Conservation (phyloP, 2,329 filamentous ascomycete genomes). For the Trichophyton mentagrophytes region DNA sequence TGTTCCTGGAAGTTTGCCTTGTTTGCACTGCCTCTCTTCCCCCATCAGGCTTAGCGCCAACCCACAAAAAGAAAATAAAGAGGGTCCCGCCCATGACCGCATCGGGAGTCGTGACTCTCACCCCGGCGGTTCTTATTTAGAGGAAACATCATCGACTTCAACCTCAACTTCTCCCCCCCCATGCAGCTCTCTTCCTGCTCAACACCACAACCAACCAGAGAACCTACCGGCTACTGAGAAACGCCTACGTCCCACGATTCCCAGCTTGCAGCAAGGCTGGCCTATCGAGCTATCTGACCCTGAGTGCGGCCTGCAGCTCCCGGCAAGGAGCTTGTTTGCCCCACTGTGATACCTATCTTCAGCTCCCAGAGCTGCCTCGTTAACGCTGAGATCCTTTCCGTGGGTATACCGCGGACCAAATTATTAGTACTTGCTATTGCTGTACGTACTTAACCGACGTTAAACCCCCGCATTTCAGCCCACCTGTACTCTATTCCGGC, state of each 20-base stretch:
- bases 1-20: slow-evolving; percentile 7
- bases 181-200: neutral
- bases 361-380: neutral
- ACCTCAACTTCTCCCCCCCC: neutral
- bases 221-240: neutral
- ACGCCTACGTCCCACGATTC: neutral
- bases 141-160: neutral
- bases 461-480: neutral
- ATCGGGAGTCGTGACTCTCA: neutral
- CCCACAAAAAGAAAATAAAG: neutral
- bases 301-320: neutral
- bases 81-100: neutral
- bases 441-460: neutral
- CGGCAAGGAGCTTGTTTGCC: neutral
- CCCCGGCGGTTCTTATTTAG: neutral
- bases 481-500: neutral
- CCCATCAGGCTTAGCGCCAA: neutral
- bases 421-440: neutral
- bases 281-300: neutral
- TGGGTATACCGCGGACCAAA: neutral
- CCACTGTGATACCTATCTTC: neutral
- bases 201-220: neutral
- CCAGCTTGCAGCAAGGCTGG: neutral
- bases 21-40: neutral
- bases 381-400: neutral